Conservation (phyloP, 805 yeast genomes). For the Starmerella stellata region DNA sequence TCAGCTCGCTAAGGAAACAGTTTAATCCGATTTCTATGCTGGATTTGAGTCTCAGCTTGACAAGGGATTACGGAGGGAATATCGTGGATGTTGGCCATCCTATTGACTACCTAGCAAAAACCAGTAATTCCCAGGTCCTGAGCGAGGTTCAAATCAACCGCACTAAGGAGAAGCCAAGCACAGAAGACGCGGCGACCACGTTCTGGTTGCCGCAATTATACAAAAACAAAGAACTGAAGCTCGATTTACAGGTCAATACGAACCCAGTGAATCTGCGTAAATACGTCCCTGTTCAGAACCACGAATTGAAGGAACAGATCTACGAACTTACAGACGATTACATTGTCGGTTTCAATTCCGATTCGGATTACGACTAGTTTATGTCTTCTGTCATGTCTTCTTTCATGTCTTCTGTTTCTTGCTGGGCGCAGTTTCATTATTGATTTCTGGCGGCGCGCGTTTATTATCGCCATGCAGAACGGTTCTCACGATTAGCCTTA, state of each 20-base stretch:
- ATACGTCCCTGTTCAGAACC: constrained; percentile 10
- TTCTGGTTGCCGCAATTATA: background rate
- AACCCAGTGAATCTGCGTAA: constrained; percentile 13
- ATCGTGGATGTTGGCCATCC: constrained; percentile 25
- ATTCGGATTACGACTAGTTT: background rate
- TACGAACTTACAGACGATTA: constrained; percentile 17
- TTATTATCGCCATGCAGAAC: no score
- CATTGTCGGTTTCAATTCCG: background rate
- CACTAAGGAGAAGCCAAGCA: background rate
- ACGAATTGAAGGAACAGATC: constrained; percentile 13
- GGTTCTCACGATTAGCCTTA: no score
- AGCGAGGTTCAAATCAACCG: background rate
- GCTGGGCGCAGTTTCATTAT: no score
- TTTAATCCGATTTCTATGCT: constrained; percentile 26
- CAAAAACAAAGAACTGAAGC: background rate
- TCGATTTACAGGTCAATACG: constrained; percentile 6
- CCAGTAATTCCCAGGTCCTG: background rate
- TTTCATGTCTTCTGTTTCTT: no score
- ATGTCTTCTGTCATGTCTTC: no score
- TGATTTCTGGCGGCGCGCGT: no score
- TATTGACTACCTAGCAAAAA: background rate
- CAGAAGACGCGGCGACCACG: background rate
- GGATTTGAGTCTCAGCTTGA: constrained; percentile 28
- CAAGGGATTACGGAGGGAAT: constrained; percentile 26
- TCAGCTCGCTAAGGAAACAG: constrained; percentile 26